Conservation (phyloP, 2,329 filamentous ascomycete genomes). For the Clonostachys rosea region DNA sequence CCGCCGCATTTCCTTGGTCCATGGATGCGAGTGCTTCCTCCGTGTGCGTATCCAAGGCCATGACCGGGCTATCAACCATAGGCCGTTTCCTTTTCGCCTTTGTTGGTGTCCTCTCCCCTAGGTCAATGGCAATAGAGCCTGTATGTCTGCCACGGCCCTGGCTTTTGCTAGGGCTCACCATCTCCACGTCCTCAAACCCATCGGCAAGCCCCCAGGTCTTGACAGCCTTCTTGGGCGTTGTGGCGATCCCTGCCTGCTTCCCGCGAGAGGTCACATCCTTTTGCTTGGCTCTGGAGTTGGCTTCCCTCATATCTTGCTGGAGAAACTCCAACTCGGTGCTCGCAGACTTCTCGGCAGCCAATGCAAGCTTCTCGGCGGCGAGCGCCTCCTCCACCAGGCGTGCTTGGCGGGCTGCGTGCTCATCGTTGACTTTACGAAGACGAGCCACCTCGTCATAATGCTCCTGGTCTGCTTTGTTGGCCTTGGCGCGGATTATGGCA, state of each 20-base stretch:
- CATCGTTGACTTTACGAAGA: slow-evolving; percentile 58
- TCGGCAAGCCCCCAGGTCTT: slow-evolving; percentile 60
- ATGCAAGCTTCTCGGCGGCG: slow-evolving; percentile 33
- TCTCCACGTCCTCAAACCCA: slow-evolving; percentile 69
- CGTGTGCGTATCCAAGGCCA: slow-evolving; percentile 48
- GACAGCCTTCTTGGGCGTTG: slow-evolving; percentile 57
- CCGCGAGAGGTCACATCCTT: not conserved
- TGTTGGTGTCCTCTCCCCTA: slow-evolving; percentile 55
- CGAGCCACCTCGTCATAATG: slow-evolving; percentile 59
- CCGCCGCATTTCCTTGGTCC: slow-evolving; percentile 13
- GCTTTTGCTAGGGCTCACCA: slow-evolving; percentile 50
- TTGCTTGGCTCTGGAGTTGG: slow-evolving; percentile 21
- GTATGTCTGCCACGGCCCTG: slow-evolving; percentile 31
- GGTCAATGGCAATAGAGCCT: slow-evolving; percentile 34
- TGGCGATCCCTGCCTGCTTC: slow-evolving; percentile 14
- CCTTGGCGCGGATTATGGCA: slow-evolving; percentile 69
- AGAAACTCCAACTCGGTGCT: slow-evolving; percentile 70
- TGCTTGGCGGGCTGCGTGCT: slow-evolving; percentile 60
- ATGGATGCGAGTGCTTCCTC: slow-evolving; percentile 27
- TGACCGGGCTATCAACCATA: slow-evolving; percentile 60
- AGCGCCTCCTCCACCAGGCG: slow-evolving; percentile 60
- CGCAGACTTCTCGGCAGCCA: slow-evolving; percentile 53
- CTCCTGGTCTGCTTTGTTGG: slow-evolving; percentile 55
- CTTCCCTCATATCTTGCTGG: slow-evolving; percentile 66
- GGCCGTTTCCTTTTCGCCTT: slow-evolving; percentile 69